Evolutionary conservation across 805 yeast species (phyloP).

Genomic region (Clavispora santaluciae): DNA sequence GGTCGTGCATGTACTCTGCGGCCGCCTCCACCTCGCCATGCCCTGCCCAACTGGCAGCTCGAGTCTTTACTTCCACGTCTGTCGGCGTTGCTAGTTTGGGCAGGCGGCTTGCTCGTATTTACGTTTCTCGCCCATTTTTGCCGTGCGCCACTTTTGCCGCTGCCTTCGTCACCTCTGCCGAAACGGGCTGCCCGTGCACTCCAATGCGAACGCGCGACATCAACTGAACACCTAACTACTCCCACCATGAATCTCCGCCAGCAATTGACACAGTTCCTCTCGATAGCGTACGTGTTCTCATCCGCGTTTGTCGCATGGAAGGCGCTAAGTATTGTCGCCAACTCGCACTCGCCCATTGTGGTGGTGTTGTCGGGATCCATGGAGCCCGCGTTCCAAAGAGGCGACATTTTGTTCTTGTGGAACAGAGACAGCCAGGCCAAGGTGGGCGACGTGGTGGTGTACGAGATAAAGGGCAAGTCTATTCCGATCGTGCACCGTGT

Average conservation of each 20-base stretch:
- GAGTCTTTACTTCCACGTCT: no score
- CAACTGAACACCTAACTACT: neutral
- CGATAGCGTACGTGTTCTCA: conserved; percentile 73
- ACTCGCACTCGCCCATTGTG: conserved; percentile 89
- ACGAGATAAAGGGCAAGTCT: conserved; percentile 68
- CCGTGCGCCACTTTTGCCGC: no score
- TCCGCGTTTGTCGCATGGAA: conserved; percentile 94
- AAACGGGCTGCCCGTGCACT: no score
- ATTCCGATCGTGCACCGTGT: conserved; percentile 98
- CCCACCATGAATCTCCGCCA: conserved; percentile 52
- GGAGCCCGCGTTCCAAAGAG: conserved; percentile 99
- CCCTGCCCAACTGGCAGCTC: no score
- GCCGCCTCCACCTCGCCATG: no score
- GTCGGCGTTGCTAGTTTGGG: no score
- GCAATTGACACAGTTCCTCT: conserved; percentile 61
- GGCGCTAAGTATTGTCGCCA: conserved; percentile 65
- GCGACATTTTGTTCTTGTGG: conserved; percentile 90
- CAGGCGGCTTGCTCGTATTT: no score
- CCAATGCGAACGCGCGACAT: neutral
- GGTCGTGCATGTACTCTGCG: no score
- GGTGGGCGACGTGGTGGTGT: conserved; percentile 94
- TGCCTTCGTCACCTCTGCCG: no score
- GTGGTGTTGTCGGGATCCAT: conserved; percentile 97
- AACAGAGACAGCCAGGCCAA: conserved; percentile 62
- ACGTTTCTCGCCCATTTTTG: no score